phyloP scores from a whole-genome alignment of 2,329 filamentous ascomycete species.

The Shiraia bambusicola region DNA sequence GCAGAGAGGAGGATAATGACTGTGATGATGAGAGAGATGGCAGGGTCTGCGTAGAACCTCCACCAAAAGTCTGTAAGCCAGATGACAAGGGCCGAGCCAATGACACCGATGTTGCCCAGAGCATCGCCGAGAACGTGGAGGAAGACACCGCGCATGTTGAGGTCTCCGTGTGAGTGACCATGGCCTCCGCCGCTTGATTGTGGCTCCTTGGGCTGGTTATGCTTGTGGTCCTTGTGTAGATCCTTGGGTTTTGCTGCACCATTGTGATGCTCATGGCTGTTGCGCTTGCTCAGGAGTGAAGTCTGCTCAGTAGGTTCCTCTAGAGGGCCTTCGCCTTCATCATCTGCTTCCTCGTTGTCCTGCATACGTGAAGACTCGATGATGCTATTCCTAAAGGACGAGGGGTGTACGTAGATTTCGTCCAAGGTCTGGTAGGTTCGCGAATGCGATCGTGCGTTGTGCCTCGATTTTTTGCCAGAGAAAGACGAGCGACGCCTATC shows the following conservation, averaged over 20 bases:
- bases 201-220: constrained; percentile 71
- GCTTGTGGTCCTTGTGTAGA: constrained; percentile 72
- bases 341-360: constrained; percentile 57
- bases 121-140: constrained; percentile 76
- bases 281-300: constrained; percentile 40
- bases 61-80: constrained; percentile 83
- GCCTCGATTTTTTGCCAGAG: constrained; percentile 48
- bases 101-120: constrained; percentile 83
- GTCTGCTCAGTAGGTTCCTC: constrained; percentile 42
- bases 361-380: constrained; percentile 72
- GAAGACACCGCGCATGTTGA: constrained; percentile 87
- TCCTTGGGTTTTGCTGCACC: constrained; percentile 28
- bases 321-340: constrained; percentile 55
- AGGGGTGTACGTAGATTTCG: constrained; percentile 79
- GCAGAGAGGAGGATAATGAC: constrained; percentile 71
- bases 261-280: constrained; percentile 23
- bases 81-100: constrained; percentile 80
- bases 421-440: constrained; percentile 60
- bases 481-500: constrained; percentile 26
- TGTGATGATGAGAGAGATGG: constrained; percentile 92
- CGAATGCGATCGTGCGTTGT: constrained; percentile 62
- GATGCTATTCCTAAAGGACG: constrained; percentile 88
- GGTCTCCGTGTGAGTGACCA: constrained; percentile 78
- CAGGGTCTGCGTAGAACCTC: constrained; percentile 85
- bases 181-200: constrained; percentile 59